Evolutionary conservation across 257 asterid genomes (phyloP).

Genomic region (Eustoma russellianum): DNA sequence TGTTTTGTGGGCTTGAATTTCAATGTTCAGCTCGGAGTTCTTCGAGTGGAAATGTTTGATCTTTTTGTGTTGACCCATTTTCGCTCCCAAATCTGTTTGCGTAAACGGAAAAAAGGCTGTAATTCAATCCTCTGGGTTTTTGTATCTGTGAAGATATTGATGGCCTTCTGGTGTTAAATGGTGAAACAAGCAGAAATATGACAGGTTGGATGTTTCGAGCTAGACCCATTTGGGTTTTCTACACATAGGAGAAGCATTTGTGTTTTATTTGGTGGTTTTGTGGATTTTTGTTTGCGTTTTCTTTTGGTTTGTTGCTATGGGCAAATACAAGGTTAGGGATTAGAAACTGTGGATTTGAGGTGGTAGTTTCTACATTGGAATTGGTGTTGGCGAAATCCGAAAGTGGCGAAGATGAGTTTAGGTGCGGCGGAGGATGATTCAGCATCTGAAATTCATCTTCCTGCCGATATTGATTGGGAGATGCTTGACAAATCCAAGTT

Average conservation of each 20-base stretch:
- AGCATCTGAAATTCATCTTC: conserved; percentile 72
- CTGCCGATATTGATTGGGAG: conserved; percentile 96
- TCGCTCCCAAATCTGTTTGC: conserved; percentile 54
- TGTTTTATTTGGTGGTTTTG: conserved; percentile 14
- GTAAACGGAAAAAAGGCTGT: conserved; percentile 39
- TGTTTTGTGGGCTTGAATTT: conserved; percentile 1
- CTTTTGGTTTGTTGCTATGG: conserved; percentile 1
- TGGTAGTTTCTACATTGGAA: not conserved
- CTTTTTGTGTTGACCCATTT: conserved; percentile 43
- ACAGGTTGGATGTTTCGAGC: conserved; percentile 14
- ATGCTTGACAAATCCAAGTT: conserved; percentile 96
- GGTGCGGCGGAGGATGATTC: conserved; percentile 74
- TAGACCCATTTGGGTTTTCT: conserved; percentile 23
- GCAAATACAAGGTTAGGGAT: not conserved
- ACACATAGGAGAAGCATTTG: too few relatives aligned
- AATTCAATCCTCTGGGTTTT: not conserved
- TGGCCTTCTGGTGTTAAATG: not conserved
- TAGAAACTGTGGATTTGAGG: conserved; percentile 1
- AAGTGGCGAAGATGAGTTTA: conserved; percentile 88
- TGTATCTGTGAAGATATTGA: too few relatives aligned
- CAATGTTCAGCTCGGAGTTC: conserved; percentile 31
- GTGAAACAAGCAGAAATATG: not conserved
- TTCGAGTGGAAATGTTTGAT: conserved; percentile 61
- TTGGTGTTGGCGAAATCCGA: conserved; percentile 9
- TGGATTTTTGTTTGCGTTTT: not conserved